These are phyloP conservation scores for Erodium trifolium DNA, from an alignment of 441 rosid genomes.

Conservation along the genomic window DNA sequence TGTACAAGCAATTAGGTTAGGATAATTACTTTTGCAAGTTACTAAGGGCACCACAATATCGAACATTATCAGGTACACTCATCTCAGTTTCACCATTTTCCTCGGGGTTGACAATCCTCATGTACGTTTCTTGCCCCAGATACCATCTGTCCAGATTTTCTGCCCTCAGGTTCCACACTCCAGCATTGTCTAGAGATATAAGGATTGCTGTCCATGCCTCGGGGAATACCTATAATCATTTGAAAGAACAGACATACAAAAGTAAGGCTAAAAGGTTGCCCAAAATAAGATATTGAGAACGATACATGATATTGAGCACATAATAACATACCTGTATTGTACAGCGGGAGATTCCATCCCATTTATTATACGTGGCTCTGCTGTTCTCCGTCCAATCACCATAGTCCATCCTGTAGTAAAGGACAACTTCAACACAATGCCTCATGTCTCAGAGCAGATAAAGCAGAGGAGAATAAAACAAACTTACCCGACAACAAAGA, in stretches of 20 bases:
- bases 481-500: conserved; percentile 69
- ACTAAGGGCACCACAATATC: conserved; percentile 35
- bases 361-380: conserved; percentile 26
- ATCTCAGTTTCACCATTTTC: conserved; percentile 40
- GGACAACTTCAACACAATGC: background rate
- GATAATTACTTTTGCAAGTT: background rate
- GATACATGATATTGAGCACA: too few species aligned
- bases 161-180: conserved; percentile 63
- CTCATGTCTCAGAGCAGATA: background rate
- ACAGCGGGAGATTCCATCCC: conserved; percentile 50
- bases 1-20: too few species aligned
- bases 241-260: too few species aligned
- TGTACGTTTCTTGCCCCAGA: conserved; percentile 54
- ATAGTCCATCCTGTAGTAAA: conserved; percentile 36
- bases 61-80: conserved; percentile 39
- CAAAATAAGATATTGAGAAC: too few species aligned
- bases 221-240: conserved; percentile 43
- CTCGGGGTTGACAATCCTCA: conserved; percentile 39
- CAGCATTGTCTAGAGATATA: conserved; percentile 51
- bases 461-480: background rate
- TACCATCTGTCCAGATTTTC: conserved; percentile 58
- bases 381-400: conserved; percentile 23
- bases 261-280: too few species aligned
- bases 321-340: conserved; percentile 38
- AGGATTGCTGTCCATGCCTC: conserved; percentile 62